Base-by-base conservation (phyloP, 805 yeast species). In the Saccharomycopsis sp. region DNA sequence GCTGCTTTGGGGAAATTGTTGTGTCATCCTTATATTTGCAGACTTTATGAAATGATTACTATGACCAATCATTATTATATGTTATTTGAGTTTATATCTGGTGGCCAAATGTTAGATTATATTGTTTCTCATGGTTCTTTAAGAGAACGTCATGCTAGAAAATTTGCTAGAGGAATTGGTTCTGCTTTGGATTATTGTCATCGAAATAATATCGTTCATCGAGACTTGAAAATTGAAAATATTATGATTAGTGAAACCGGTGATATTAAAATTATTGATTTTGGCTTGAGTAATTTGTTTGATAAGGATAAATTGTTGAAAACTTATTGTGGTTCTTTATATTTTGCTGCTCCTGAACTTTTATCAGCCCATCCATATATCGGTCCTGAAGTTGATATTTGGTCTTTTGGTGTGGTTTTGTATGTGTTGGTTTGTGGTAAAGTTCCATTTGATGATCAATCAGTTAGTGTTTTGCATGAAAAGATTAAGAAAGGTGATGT, bases 281-380 rank as follows among this genome's bases (percentile, higher is more conserved):
- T 93, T 63, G 99, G 99, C 7, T 72, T 93, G 33, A 85, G 96
- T 9, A 93, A 93, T 64, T 66, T 93, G 60, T 93, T 76, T 60
- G 78, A 87, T 38, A 76, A 79, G 16, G 74, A 75, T 48, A 70
- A 79, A 35, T 67, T 87, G 44, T 75, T 93, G 58, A 86, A 85
- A 58, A 93, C 99, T 1, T 93, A 86, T 59, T 93, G 99, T 70
- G 99, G 99, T 2, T 88, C 97, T 1, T 70, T 93, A 41, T 93
- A 93, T 61, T 93, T 93, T 74, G 99, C 98, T 1, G 98, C 99
- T 0, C 99, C 99, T 0, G 99, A 93, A 62, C 71, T 93, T 54
- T 69, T 93, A 43, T 84, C 85, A 48, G 98, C 97, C 1, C 79
- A 79, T 53, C 97, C 96, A 1, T 93, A 93, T 57, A 70, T 75